phyloP scores from a whole-genome alignment of 1,139 yeast species.

The Pichia sp. region DNA sequence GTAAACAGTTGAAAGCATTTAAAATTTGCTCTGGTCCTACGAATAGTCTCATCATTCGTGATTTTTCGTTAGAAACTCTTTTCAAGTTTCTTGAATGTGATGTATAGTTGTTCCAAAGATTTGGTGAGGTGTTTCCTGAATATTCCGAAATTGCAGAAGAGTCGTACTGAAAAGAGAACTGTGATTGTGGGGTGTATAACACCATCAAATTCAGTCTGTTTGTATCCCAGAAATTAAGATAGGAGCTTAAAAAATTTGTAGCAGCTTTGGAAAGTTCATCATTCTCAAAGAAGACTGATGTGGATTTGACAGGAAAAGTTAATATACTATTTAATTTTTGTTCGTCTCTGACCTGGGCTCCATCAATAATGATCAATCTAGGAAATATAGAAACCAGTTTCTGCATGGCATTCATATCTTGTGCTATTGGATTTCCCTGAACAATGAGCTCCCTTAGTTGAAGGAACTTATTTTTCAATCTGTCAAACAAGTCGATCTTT shows the following conservation, averaged over 20 bases:
- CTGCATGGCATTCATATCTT: constrained; percentile 34
- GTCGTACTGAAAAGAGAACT: constrained; percentile 68
- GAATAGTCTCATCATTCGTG: constrained; percentile 55
- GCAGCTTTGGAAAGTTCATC: constrained; percentile 67
- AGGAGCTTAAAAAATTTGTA: constrained; percentile 71
- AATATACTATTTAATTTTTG: constrained; percentile 48
- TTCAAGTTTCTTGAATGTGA: constrained; percentile 73
- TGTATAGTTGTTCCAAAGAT: constrained; percentile 62
- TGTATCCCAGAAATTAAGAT: constrained; percentile 74
- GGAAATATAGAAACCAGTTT: constrained; percentile 77
- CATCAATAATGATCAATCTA: constrained; percentile 71
- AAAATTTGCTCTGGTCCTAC: constrained; percentile 67
- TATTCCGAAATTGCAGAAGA: constrained; percentile 37
- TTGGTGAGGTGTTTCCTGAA: constrained; percentile 17
- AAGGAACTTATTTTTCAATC: constrained; percentile 75
- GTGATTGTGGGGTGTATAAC: constrained; percentile 78
- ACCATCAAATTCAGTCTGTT: constrained; percentile 66
- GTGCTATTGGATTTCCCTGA: constrained; percentile 66
- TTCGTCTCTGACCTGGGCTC: constrained; percentile 72
- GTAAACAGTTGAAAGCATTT: constrained; percentile 60
- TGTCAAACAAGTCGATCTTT: constrained; percentile 57
- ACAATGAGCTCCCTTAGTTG: constrained; percentile 70
- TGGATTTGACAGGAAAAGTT: constrained; percentile 47
- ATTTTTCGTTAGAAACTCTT: constrained; percentile 58
- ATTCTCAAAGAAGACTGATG: constrained; percentile 74